Evolutionary conservation across 2,329 filamentous ascomycete species (phyloP), one percentile per base, ranked within the genome.

Genomic region (Fusarium pseudocircinatum): DNA sequence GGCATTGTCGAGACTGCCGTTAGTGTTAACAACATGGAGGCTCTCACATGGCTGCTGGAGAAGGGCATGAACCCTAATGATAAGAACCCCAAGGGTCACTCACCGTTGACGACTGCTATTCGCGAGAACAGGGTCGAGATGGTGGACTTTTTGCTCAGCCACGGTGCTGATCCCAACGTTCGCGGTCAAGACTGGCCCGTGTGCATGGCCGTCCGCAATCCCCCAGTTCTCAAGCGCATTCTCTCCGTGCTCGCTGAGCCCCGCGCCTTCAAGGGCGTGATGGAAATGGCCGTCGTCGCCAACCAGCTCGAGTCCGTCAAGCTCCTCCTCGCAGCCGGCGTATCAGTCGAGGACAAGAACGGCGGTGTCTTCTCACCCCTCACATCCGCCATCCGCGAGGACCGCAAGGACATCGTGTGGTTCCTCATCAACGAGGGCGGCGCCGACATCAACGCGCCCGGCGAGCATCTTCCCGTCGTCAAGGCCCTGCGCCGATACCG

Each of bases 301-400:
- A 87, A 92, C 79, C 86, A 93, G 79, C 85, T 93, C 20, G 90
- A 92, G 67, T 91, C 88, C 40, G 85, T 93, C 80, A 92, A 92
- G 81, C 81, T 92, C 50, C 85, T 93, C 39, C 84, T 93, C 22
- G 85, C 83, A 22, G 89, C 90, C 0, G 91, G 91, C 20, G 88
- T 93, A 24, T 90, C 86, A 44, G 90, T 93, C 61, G 91, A 93
- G 79, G 92, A 92, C 81, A 91, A 91, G 82, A 93, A 92, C 77
- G 91, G 90, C 26, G 92, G 92, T 60, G 91, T 93, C 54, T 94
- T 93, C 83, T 92, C 90, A 2, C 89, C 90, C 0, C 85, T 93
- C 8, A 93, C 91, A 1, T 91, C 90, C 0, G 90, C 90, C 14
- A 89, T 93, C 63, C 89, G 91, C 18, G 91, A 93, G 79, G 84